These are phyloP conservation scores for Arctium lappa DNA, from an alignment of 129 eudicot species.

Conservation along the genomic window DNA sequence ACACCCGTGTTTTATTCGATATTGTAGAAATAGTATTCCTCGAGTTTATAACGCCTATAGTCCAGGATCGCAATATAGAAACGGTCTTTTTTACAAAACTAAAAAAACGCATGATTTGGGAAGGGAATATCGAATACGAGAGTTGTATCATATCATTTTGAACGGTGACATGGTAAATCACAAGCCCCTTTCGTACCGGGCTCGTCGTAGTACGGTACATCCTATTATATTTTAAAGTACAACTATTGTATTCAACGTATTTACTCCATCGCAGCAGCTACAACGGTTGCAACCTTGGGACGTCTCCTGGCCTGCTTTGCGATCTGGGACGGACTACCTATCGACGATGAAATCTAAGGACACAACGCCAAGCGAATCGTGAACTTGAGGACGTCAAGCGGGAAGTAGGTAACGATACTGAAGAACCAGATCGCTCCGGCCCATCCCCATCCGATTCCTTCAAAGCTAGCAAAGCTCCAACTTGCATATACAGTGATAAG, in stretches of 20 bases:
- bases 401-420: constrained; percentile 62
- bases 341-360: neutral
- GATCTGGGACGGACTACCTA: neutral
- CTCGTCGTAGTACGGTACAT: neutral
- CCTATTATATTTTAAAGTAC: neutral
- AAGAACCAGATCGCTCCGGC: constrained; percentile 79
- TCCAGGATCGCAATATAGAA: neutral
- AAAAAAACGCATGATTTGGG: neutral
- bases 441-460: constrained; percentile 88
- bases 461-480: constrained; percentile 65
- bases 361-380: constrained; percentile 28
- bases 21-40: neutral
- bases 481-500: constrained; percentile 62
- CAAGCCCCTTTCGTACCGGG: neutral
- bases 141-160: neutral
- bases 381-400: constrained; percentile 78
- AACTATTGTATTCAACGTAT: neutral
- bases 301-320: neutral
- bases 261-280: neutral
- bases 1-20: neutral
- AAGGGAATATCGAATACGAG: neutral
- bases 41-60: neutral
- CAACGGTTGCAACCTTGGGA: neutral
- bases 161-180: neutral
- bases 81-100: neutral